Conservation (phyloP, 257 asterid genomes). For the Asclepias syriaca region DNA sequence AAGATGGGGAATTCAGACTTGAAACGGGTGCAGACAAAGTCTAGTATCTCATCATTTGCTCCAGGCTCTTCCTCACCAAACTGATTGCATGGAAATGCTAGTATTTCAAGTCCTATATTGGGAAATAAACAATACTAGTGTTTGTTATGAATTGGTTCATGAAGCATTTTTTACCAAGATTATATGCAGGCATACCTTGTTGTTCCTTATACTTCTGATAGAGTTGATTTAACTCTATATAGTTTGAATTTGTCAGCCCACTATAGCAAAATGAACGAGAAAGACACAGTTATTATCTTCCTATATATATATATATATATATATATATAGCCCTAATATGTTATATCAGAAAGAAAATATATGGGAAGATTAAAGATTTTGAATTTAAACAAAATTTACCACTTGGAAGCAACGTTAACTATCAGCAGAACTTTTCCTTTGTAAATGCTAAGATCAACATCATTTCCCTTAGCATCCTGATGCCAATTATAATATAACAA, state of each 20-base stretch:
- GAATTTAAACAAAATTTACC: conserved; percentile 28
- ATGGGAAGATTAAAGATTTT: background rate
- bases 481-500: background rate
- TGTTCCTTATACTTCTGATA: conserved; percentile 57
- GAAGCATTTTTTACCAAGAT: background rate
- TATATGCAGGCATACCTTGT: conserved; percentile 38
- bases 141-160: background rate
- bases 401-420: conserved; percentile 75
- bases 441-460: conserved; percentile 46
- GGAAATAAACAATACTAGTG: background rate
- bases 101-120: conserved; percentile 59
- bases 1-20: conserved; percentile 69
- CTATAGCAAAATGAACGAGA: conserved; percentile 31
- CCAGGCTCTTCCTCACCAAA: conserved; percentile 90
- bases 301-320: too few relatives aligned
- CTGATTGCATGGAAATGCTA: conserved; percentile 92
- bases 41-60: conserved; percentile 53
- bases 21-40: conserved; percentile 72
- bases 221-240: conserved; percentile 64
- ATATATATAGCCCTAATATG: background rate
- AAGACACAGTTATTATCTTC: background rate
- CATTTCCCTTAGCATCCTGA: conserved; percentile 34
- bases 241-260: conserved; percentile 90
- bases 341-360: background rate
- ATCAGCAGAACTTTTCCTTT: conserved; percentile 58